Percentiles rank a stretch among this genome's conserved stretches.
Conservation (phyloP, 2,329 filamentous ascomycete species). For the Myriosclerotinia duriaeana region DNA sequence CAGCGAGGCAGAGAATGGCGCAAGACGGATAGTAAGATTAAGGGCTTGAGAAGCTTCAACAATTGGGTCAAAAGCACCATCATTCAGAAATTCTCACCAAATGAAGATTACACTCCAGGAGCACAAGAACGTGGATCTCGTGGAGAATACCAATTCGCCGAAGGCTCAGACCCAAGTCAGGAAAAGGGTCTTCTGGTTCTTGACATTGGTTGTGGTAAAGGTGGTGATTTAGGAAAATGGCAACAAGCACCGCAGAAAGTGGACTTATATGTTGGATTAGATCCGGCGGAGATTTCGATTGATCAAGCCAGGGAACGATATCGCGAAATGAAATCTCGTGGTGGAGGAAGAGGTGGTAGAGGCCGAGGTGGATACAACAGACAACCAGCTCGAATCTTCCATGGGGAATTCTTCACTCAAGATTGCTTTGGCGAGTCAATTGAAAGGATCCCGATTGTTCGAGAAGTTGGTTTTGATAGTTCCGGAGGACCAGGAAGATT, state of each 20-base stretch:
- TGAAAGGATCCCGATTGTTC: constrained; percentile 76
- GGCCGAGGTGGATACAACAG: constrained; percentile 50
- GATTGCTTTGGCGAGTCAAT: constrained; percentile 89
- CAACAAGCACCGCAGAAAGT: constrained; percentile 87
- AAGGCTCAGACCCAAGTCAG: constrained; percentile 37
- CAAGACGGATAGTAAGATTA: constrained; percentile 90
- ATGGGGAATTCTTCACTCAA: constrained; percentile 84
- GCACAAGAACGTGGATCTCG: constrained; percentile 56
- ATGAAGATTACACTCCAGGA: constrained; percentile 68
- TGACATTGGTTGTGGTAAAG: constrained; percentile 95
- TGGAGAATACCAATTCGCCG: constrained; percentile 43
- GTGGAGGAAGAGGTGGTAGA: constrained; percentile 54
- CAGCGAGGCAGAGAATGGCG: constrained; percentile 94
- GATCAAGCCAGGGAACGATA: constrained; percentile 87
- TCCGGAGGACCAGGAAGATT: constrained; percentile 67
- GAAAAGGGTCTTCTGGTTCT: constrained; percentile 71
- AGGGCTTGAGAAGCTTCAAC: constrained; percentile 90
- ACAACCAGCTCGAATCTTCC: constrained; percentile 63
- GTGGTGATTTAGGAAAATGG: constrained; percentile 94
- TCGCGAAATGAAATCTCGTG: constrained; percentile 64
- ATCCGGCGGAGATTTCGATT: constrained; percentile 90
- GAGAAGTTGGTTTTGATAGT: constrained; percentile 76
- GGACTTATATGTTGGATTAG: constrained; percentile 90
- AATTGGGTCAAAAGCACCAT: constrained; percentile 99
- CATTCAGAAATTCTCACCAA: constrained; percentile 92